Conservation (phyloP, 257 asterid species). For the Fraxinus americana region DNA sequence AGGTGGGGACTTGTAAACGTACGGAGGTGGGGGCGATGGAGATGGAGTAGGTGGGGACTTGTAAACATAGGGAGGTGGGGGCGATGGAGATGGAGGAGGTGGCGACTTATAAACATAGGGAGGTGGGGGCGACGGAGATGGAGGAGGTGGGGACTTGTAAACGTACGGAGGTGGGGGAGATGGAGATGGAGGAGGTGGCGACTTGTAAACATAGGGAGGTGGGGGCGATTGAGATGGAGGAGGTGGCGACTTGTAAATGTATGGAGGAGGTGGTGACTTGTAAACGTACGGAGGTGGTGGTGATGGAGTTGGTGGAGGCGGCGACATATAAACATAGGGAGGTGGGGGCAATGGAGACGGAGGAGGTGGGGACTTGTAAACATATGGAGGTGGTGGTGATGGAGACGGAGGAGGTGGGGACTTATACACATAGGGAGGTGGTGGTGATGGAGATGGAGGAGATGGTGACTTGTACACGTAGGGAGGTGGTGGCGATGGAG, state of each 20-base stretch:
- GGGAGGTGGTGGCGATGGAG: neutral
- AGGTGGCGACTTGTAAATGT: neutral
- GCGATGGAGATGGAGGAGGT: neutral
- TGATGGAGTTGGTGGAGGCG: neutral
- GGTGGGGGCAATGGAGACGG: neutral
- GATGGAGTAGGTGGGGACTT: too few species aligned
- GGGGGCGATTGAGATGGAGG: too few species aligned
- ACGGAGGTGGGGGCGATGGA: too few species aligned
- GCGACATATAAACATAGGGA: neutral
- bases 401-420: neutral
- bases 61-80: too few species aligned
- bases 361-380: neutral
- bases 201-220: too few species aligned
- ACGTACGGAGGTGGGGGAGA: too few species aligned
- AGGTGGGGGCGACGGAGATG: neutral
- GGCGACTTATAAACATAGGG: neutral
- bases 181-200: too few species aligned
- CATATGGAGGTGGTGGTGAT: neutral
- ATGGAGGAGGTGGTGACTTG: too few species aligned
- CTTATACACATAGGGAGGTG: neutral
- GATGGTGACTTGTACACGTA: neutral
- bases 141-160: neutral
- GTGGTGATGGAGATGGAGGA: neutral
- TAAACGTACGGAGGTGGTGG: neutral
- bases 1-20: too few species aligned